Percentiles rank a stretch among this genome's conserved stretches.
Evolutionary conservation across 257 asterid species (phyloP).

Genomic region (Solanum microdontum): DNA sequence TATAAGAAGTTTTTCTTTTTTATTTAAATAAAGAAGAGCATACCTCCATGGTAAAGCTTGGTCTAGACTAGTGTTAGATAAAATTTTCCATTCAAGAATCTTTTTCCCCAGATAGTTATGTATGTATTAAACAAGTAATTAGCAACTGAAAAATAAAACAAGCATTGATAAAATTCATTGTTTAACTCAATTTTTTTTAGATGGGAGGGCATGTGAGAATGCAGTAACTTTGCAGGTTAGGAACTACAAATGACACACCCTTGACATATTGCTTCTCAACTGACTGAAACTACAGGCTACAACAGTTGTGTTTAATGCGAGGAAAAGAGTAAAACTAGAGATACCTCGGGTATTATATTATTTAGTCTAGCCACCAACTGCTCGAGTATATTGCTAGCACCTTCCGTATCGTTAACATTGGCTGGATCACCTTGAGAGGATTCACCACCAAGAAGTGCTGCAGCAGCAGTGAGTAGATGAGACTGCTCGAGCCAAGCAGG

Average conservation of each 20-base stretch:
- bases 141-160: not conserved
- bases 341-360: slow-evolving; percentile 70
- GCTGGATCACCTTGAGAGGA: slow-evolving; percentile 44
- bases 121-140: not conserved
- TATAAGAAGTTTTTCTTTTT: not conserved
- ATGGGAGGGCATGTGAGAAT: not conserved
- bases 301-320: not conserved
- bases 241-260: not conserved
- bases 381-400: slow-evolving; percentile 30
- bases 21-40: not conserved
- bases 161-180: not conserved
- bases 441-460: slow-evolving; percentile 52
- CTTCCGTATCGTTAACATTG: slow-evolving; percentile 22
- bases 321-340: not conserved
- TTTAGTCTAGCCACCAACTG: slow-evolving; percentile 50
- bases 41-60: not conserved
- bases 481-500: slow-evolving; percentile 74
- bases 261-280: not conserved
- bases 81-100: not conserved
- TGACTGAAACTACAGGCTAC: not conserved
- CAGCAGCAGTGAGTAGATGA: slow-evolving; percentile 60
- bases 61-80: not conserved
- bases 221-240: not conserved
- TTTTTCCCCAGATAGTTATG: not conserved
- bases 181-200: not conserved